These are phyloP conservation scores for Aegilops tauschii DNA, from an alignment of 176 grass and related monocot species.

Conservation along the genomic window DNA sequence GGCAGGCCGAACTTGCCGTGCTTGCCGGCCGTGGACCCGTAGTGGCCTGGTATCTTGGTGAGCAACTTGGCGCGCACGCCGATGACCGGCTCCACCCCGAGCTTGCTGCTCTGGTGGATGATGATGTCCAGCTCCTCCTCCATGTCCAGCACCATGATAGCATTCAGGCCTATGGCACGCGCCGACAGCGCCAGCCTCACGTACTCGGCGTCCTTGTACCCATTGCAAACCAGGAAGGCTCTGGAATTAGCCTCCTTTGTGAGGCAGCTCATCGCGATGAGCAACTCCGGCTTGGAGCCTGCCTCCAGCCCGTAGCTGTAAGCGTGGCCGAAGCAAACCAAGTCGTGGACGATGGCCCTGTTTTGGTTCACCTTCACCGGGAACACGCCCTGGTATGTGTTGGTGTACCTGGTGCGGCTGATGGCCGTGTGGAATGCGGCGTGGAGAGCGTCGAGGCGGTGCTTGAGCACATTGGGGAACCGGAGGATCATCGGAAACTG, in stretches of 20 bases:
- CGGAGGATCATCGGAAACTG: constrained; percentile 40
- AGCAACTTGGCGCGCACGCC: too few relatives aligned
- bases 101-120: too few relatives aligned
- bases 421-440: constrained; percentile 23
- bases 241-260: background rate
- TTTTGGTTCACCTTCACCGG: constrained; percentile 37
- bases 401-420: background rate
- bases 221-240: constrained; percentile 32
- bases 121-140: too few relatives aligned
- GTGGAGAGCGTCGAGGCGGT: constrained; percentile 25
- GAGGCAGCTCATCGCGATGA: constrained; percentile 28
- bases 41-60: too few relatives aligned
- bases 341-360: constrained; percentile 11
- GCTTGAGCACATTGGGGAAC: constrained; percentile 38
- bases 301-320: constrained; percentile 25
- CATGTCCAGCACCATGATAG: too few relatives aligned
- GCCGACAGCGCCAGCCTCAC: too few relatives aligned
- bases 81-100: too few relatives aligned
- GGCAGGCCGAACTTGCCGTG: too few relatives aligned
- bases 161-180: too few relatives aligned
- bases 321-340: background rate
- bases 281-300: constrained; percentile 25
- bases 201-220: constrained; percentile 40
- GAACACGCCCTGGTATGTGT: constrained; percentile 28
- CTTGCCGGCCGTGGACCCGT: too few relatives aligned